phyloP scores from a whole-genome alignment of 2,329 filamentous ascomycete species.

The Botrytis aclada region DNA sequence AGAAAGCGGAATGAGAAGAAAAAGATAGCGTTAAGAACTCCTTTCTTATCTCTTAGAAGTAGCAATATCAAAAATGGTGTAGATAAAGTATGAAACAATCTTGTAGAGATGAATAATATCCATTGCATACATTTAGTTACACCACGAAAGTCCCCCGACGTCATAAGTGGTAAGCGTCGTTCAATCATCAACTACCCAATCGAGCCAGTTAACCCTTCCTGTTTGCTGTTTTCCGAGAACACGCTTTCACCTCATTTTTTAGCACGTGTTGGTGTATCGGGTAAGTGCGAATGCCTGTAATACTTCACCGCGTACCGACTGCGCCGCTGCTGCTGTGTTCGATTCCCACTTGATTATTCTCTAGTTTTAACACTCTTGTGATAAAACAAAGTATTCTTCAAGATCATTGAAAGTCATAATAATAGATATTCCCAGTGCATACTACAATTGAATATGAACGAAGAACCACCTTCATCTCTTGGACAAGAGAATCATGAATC shows the following conservation, averaged over 20 bases:
- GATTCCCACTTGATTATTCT: not conserved
- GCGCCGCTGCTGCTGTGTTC: not conserved
- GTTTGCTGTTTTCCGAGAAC: not conserved
- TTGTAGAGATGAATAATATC: too few species aligned
- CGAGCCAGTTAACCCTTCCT: too few species aligned
- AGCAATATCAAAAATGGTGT: too few species aligned
- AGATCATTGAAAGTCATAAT: not conserved
- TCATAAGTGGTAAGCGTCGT: not conserved
- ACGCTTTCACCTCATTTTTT: not conserved
- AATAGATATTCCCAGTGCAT: rapidly evolving
- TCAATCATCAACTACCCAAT: not conserved
- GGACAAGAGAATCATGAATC: not conserved
- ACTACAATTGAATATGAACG: not conserved
- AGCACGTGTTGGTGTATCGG: not conserved
- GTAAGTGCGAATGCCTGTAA: not conserved
- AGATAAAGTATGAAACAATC: too few species aligned
- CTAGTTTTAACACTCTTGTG: not conserved
- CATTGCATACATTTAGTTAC: too few species aligned
- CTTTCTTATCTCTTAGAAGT: too few species aligned
- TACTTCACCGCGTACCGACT: not conserved
- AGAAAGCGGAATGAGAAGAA: too few species aligned
- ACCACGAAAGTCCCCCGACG: too few species aligned
- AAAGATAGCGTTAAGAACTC: too few species aligned
- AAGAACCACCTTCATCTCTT: not conserved
- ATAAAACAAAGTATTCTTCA: not conserved